Percentiles rank a stretch among this genome's conserved stretches.
Conservation (phyloP, 1,139 yeast species). For the Yamadazyma conglobata region DNA sequence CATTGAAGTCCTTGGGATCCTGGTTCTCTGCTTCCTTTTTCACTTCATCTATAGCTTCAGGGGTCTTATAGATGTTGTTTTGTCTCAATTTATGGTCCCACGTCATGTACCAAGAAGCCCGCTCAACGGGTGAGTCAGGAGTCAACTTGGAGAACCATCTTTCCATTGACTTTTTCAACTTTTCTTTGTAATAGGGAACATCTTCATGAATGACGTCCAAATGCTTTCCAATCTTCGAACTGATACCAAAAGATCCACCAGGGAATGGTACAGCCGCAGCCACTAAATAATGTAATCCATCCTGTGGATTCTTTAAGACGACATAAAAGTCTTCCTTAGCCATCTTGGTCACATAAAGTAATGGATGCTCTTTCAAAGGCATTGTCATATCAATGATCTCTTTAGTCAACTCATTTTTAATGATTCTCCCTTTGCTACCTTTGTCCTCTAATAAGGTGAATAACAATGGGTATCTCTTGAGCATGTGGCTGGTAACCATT, state of each 20-base stretch:
- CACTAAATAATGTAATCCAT: conserved; percentile 59
- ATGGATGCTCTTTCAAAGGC: conserved; percentile 63
- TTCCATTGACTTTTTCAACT: conserved; percentile 69
- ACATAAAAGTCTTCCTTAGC: conserved; percentile 74
- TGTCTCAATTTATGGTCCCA: conserved; percentile 64
- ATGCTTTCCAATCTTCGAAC: conserved; percentile 55
- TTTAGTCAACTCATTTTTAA: conserved; percentile 59
- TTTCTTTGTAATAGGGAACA: conserved; percentile 70
- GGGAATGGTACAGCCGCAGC: conserved; percentile 81
- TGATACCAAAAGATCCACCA: conserved; percentile 68
- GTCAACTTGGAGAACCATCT: conserved; percentile 64
- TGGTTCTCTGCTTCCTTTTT: conserved; percentile 23
- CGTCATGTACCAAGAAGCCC: conserved; percentile 74
- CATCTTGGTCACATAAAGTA: conserved; percentile 59
- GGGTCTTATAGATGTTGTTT: conserved; percentile 52
- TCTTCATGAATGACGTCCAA: conserved; percentile 64
- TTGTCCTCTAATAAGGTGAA: conserved; percentile 50
- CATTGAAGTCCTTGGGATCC: conserved; percentile 46
- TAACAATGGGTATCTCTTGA: conserved; percentile 57
- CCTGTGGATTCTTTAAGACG: conserved; percentile 50
- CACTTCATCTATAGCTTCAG: conserved; percentile 29
- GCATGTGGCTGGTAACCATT: conserved; percentile 55
- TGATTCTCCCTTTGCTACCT: conserved; percentile 31
- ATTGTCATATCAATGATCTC: conserved; percentile 57
- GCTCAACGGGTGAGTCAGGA: conserved; percentile 59